These are phyloP conservation scores for Amanita pallidorosea DNA, from an alignment of 768 basidiomycete genomes.

Conservation along the genomic window DNA sequence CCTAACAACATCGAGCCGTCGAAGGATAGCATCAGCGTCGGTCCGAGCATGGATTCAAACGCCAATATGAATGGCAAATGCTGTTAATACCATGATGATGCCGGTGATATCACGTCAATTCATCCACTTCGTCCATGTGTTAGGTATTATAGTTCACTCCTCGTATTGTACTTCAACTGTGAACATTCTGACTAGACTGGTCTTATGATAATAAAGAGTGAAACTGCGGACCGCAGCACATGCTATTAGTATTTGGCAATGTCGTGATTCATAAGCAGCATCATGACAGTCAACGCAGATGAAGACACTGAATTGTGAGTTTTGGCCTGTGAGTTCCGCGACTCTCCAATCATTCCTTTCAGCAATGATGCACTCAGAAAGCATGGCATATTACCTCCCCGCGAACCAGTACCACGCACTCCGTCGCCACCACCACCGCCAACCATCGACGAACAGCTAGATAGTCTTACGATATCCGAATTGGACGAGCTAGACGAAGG, in stretches of 20 bases:
- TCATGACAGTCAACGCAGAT: slow-evolving; percentile 67
- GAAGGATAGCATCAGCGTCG: slow-evolving; percentile 81
- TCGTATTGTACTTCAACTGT: background rate
- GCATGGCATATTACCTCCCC: slow-evolving; percentile 82
- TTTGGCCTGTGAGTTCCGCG: background rate
- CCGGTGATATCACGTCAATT: background rate
- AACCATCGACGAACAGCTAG: slow-evolving; percentile 54
- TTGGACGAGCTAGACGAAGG: slow-evolving; percentile 66
- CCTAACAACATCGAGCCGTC: slow-evolving; percentile 70
- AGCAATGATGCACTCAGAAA: slow-evolving; percentile 94
- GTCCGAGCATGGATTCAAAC: slow-evolving; percentile 58
- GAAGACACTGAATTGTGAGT: slow-evolving; percentile 96
- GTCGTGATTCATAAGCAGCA: background rate
- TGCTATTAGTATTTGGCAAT: background rate
- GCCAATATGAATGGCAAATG: slow-evolving; percentile 49
- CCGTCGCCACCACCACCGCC: slow-evolving; percentile 81
- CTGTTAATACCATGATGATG: slow-evolving; percentile 30
- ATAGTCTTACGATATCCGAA: slow-evolving; percentile 51
- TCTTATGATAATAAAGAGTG: too few species aligned
- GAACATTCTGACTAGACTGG: background rate
- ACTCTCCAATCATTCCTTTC: slow-evolving; percentile 5
- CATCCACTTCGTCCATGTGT: background rate
- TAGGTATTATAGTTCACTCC: slow-evolving; percentile 2
- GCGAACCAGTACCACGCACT: slow-evolving; percentile 51
- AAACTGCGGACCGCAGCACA: background rate